Evolutionary conservation across 2,329 filamentous ascomycete genomes (phyloP).

Genomic region (Fusarium guadeloupense): DNA sequence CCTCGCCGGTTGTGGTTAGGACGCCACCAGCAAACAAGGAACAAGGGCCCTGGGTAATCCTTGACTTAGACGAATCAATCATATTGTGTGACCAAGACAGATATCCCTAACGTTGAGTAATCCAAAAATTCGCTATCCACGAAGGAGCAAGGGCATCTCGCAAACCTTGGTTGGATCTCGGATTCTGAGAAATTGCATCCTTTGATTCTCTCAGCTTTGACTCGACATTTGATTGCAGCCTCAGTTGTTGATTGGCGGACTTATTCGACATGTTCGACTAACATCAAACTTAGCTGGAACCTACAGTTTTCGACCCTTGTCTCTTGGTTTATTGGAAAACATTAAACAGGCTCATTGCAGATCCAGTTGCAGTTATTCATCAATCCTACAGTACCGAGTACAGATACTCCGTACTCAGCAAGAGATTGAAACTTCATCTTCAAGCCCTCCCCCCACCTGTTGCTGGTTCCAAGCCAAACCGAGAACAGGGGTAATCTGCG

Average conservation of each 20-base stretch:
- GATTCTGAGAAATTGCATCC: conserved; percentile 3
- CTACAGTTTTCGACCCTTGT: not conserved
- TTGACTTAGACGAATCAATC: conserved; percentile 12
- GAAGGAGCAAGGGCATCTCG: conserved; percentile 3
- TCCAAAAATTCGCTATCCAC: conserved; percentile 14
- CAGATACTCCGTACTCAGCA: no score
- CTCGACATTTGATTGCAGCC: no score
- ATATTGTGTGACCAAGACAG: conserved; percentile 3
- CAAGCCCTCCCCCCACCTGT: conserved; percentile 8
- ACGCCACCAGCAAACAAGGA: not conserved
- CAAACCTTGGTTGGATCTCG: conserved; percentile 7
- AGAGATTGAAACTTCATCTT: conserved; percentile 7
- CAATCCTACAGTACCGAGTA: no score
- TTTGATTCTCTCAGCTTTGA: no score
- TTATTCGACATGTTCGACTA: not conserved
- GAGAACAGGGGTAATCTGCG: conserved; percentile 5
- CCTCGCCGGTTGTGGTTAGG: conserved; percentile 30
- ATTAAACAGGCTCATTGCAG: conserved; percentile 13
- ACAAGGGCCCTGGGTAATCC: conserved; percentile 6
- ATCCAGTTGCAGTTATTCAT: conserved; percentile 19
- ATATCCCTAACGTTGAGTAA: conserved; percentile 26
- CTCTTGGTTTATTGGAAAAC: not conserved
- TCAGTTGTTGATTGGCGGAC: conserved; percentile 16
- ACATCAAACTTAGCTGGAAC: no score
- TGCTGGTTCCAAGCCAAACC: conserved; percentile 7